These are phyloP conservation scores for Aureobasidium sp. DNA, from an alignment of 2,329 filamentous ascomycete species.

Conservation along the genomic window DNA sequence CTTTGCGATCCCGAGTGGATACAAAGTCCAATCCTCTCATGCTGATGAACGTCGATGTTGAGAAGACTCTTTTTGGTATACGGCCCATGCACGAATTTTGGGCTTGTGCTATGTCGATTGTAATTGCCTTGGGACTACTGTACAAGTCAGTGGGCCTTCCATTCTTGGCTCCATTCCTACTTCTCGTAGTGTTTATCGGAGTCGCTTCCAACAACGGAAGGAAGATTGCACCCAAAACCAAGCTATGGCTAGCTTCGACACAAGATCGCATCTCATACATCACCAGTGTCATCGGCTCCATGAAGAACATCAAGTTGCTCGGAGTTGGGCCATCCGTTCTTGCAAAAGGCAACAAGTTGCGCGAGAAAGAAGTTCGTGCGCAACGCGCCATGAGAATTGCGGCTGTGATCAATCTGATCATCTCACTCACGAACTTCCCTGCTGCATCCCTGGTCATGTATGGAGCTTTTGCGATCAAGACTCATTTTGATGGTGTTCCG, in stretches of 20 bases:
- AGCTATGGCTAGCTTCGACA: conserved; percentile 23
- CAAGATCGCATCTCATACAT: conserved; percentile 24
- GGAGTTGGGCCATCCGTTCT: conserved; percentile 22
- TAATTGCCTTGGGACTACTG: conserved; percentile 24
- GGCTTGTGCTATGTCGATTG: conserved; percentile 21
- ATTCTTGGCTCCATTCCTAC: conserved; percentile 25
- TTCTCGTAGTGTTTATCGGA: conserved; percentile 18
- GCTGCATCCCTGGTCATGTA: conserved; percentile 22
- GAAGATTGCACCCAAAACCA: conserved; percentile 21
- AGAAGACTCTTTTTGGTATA: conserved; percentile 24
- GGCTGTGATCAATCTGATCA: conserved; percentile 18
- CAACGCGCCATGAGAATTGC: conserved; percentile 20
- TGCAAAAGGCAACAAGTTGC: conserved; percentile 20
- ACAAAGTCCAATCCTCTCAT: conserved; percentile 22
- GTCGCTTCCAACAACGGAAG: conserved; percentile 19
- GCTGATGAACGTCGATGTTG: conserved; percentile 29
- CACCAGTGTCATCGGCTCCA: conserved; percentile 20
- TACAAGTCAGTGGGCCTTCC: conserved; percentile 24
- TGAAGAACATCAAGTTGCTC: conserved; percentile 27
- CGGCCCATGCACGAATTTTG: conserved; percentile 25
- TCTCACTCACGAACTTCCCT: conserved; percentile 25
- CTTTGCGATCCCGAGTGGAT: conserved; percentile 21
- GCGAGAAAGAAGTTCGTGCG: conserved; percentile 22
- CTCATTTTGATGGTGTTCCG: conserved; percentile 15
- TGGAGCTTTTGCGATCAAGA: conserved; percentile 22